A percentile compares a stretch with the other conserved stretches of the same genome.
phyloP scores from a whole-genome alignment of 2,329 filamentous ascomycete genomes.

The Scedosporium aurantiacum region DNA sequence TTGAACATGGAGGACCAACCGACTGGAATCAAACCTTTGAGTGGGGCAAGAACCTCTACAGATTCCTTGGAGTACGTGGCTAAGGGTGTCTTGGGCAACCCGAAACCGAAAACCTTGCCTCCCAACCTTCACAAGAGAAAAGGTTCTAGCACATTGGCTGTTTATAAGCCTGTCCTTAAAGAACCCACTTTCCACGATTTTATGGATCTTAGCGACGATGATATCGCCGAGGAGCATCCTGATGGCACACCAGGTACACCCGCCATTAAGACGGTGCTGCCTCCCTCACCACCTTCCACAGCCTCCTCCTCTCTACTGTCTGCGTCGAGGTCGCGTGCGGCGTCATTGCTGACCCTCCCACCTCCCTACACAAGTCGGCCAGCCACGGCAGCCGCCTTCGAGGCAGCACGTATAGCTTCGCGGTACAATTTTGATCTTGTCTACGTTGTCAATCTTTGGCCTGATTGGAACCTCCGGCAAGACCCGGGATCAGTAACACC shows the following conservation, averaged over 20 bases:
- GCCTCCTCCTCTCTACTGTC: slow-evolving; percentile 4
- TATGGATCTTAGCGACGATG: slow-evolving; percentile 42
- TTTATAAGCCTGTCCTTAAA: slow-evolving; percentile 23
- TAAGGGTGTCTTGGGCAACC: neutral
- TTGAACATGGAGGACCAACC: slow-evolving; percentile 14
- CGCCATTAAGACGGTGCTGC: neutral
- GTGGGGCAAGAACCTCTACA: neutral
- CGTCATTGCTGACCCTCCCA: slow-evolving; percentile 29
- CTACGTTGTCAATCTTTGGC: slow-evolving; percentile 50
- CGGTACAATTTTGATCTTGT: slow-evolving; percentile 47
- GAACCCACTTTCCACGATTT: slow-evolving; percentile 45
- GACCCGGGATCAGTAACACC: neutral
- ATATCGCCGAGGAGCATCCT: slow-evolving; percentile 37
- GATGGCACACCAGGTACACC: slow-evolving; percentile 3
- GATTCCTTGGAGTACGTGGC: neutral
- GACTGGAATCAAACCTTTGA: neutral
- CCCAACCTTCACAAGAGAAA: neutral
- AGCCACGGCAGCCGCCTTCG: slow-evolving; percentile 38
- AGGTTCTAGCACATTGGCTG: neutral
- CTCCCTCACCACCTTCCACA: slow-evolving; percentile 7
- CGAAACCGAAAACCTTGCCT: too few relatives aligned
- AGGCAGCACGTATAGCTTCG: slow-evolving; percentile 43
- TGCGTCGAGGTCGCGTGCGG: slow-evolving; percentile 13
- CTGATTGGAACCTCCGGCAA: slow-evolving; percentile 16
- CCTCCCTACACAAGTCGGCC: slow-evolving; percentile 32